Percentiles rank a stretch among this genome's conserved stretches.
phyloP scores from a whole-genome alignment of 768 basidiomycete genomes.

The Russula olivacea region DNA sequence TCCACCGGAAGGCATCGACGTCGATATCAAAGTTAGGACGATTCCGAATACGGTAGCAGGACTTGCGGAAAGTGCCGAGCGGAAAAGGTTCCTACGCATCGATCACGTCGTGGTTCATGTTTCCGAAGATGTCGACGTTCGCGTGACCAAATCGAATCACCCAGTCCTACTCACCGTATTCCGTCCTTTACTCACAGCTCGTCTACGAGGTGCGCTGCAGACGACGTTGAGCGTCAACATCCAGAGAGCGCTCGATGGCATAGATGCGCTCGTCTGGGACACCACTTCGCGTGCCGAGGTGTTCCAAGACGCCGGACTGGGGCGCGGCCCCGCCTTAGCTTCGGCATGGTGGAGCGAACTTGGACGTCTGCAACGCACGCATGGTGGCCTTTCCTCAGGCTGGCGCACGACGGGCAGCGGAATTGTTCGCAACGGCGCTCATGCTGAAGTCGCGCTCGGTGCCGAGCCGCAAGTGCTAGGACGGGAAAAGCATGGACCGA shows the following conservation, averaged over 20 bases:
- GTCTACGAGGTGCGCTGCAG: constrained; percentile 57
- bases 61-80: constrained; percentile 39
- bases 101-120: constrained; percentile 52
- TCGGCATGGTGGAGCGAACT: constrained; percentile 67
- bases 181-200: constrained; percentile 51
- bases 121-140: constrained; percentile 49
- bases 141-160: constrained; percentile 59
- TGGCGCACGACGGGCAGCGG: constrained; percentile 61
- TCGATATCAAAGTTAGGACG: constrained; percentile 60
- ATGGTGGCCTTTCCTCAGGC: constrained; percentile 36
- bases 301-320: constrained; percentile 58
- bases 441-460: constrained; percentile 54
- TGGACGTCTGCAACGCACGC: constrained; percentile 45
- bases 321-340: constrained; percentile 43
- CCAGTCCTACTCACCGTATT: constrained; percentile 55
- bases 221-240: constrained; percentile 53
- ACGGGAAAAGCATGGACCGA: constrained; percentile 62
- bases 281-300: constrained; percentile 51
- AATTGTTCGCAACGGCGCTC: constrained; percentile 40
- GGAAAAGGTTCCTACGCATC: constrained; percentile 50
- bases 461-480: constrained; percentile 68
- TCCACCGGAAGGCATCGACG: constrained; percentile 60
- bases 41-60: constrained; percentile 47
- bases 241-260: constrained; percentile 43
- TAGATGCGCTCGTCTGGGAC: constrained; percentile 56